Percentiles rank a stretch among this genome's conserved stretches.
phyloP scores from a whole-genome alignment of 2,329 filamentous ascomycete genomes.

The Botrytis paeoniae region DNA sequence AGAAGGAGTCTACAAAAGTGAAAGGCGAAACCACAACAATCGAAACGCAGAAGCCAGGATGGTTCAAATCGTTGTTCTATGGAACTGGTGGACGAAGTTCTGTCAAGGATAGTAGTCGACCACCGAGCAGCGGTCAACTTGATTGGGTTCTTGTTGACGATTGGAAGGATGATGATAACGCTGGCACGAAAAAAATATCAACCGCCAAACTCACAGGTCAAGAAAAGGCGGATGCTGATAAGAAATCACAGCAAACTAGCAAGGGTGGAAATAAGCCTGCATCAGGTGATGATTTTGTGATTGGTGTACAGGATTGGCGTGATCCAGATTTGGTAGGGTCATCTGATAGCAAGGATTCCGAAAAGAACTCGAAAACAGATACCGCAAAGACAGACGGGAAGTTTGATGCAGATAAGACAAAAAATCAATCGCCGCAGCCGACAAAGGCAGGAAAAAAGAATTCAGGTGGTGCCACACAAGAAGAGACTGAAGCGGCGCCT shows the following conservation, averaged over 20 bases:
- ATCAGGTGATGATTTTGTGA: conserved; percentile 65
- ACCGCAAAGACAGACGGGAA: conserved; percentile 33
- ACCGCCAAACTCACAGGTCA: conserved; percentile 42
- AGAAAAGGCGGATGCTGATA: conserved; percentile 37
- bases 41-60: conserved; percentile 38
- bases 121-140: conserved; percentile 69
- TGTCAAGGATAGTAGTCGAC: conserved; percentile 54
- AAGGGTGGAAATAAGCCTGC: conserved; percentile 17
- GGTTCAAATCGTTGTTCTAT: conserved; percentile 47
- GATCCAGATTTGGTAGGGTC: conserved; percentile 67
- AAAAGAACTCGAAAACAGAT: conserved; percentile 34
- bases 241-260: conserved; percentile 30
- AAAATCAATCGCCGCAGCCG: conserved; percentile 23
- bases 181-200: conserved; percentile 38
- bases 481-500: conserved; percentile 37
- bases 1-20: conserved; percentile 32
- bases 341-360: conserved; percentile 31
- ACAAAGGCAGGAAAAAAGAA: conserved; percentile 32
- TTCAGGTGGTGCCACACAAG: conserved; percentile 31
- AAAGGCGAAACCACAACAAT: conserved; percentile 26
- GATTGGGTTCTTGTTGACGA: conserved; percentile 71
- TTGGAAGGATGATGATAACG: conserved; percentile 56
- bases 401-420: conserved; percentile 30
- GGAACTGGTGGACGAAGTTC: conserved; percentile 37
- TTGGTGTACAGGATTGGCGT: conserved; percentile 84